Evolutionary conservation across 495 filamentous ascomycete species (phyloP), one percentile per base, ranked within the genome.

Genomic region (Elaphomyces granulatus): DNA sequence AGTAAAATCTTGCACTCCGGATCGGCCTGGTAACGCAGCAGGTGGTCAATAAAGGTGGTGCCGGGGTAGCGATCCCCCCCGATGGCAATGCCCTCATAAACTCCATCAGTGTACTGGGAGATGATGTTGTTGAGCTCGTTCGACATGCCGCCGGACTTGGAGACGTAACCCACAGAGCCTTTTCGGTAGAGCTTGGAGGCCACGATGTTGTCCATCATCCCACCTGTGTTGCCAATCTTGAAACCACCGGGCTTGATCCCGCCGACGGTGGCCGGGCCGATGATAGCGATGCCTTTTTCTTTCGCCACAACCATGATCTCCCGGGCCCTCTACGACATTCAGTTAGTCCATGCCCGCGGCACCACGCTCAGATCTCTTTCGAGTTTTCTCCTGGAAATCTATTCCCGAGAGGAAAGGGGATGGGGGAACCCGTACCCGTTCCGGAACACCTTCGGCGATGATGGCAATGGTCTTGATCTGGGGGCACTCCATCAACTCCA

Each of bases 181-280:
- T 84, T 85, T 64, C 90, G 90, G 78, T 98, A 98, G 37, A 98
- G 84, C 78, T 96, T 98, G 64, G 92, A 96, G 50, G 90, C 87
- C 43, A 98, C 90, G 53, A 98, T 98, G 75, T 98, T 98, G 76
- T 98, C 90, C 90, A 98, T 98, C 90, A 98, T 98, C 64, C 90
- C 90, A 76, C 90, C 90, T 46, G 90, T 98, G 75, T 98, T 98
- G 63, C 90, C 90, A 47, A 98, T 98, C 78, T 96, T 98, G 78
- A 83, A 98, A 56, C 82, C 80, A 64, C 90, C 92, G 44, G 90
- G 90, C 76, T 98, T 98, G 72, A 98, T 95, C 55, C 90, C 90
- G 77, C 90, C 90, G 46, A 98, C 90, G 40, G 90, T 98, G 43
- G 90, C 90, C 45, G 90, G 90, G 41, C 90, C 90, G 55, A 98